A percentile compares a stretch with the other conserved stretches of the same genome.
Evolutionary conservation across 2,329 filamentous ascomycete genomes (phyloP).

Genomic region (Aspergillus caelatus): DNA sequence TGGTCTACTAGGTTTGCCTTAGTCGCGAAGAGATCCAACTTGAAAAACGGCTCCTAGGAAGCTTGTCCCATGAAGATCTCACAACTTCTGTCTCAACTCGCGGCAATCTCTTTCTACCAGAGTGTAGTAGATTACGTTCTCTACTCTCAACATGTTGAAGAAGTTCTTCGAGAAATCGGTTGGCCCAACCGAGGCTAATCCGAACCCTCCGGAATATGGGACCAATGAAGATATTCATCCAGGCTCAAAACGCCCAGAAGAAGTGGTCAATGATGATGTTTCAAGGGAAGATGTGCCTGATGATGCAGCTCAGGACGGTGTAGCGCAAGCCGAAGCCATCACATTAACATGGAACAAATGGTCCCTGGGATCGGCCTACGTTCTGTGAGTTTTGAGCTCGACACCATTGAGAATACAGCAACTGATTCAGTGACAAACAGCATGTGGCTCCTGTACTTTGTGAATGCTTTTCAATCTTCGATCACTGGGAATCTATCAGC

Average conservation of each 20-base stretch:
- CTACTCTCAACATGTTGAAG: constrained; percentile 1
- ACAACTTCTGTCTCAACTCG: background rate
- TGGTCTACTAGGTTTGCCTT: background rate
- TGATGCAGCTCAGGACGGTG: constrained; percentile 36
- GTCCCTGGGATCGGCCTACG: constrained; percentile 41
- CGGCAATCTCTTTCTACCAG: background rate
- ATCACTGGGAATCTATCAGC: constrained; percentile 47
- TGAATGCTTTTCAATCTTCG: constrained; percentile 45
- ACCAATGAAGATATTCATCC: background rate
- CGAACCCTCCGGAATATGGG: background rate
- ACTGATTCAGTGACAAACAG: constrained; percentile 25
- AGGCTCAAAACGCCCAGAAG: background rate
- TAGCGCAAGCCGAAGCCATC: constrained; percentile 49
- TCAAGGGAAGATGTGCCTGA: constrained; percentile 4
- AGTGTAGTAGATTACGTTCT: background rate
- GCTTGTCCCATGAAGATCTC: background rate
- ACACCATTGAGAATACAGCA: background rate
- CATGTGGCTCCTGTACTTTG: constrained; percentile 48
- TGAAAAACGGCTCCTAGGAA: background rate
- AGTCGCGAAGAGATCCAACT: background rate
- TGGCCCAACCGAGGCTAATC: background rate
- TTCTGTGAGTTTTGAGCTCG: constrained; percentile 35
- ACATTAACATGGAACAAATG: constrained; percentile 49
- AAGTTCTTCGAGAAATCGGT: constrained; percentile 5
- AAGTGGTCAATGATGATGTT: background rate